Evolutionary conservation across 805 yeast genomes (phyloP).

Genomic region (Blastobotrys terrestris): DNA sequence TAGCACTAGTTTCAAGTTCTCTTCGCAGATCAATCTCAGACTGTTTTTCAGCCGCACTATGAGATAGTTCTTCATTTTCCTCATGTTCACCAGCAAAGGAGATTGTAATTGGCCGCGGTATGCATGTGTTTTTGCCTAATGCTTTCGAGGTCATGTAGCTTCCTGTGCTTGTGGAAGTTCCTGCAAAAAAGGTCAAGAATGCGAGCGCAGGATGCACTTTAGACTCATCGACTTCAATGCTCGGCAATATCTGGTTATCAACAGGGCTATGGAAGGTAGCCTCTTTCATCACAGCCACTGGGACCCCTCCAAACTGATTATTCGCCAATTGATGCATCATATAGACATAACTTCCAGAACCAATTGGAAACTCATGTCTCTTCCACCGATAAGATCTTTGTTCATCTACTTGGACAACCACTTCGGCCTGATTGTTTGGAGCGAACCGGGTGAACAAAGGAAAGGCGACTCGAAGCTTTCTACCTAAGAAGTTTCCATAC

Average conservation of each 20-base stretch:
- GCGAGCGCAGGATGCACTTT: conserved; percentile 21
- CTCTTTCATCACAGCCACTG: conserved; percentile 17
- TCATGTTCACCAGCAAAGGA: neutral
- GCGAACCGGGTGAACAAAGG: neutral
- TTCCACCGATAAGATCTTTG: conserved; percentile 11
- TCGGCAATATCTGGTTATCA: conserved; percentile 18
- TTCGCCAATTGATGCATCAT: conserved; percentile 17
- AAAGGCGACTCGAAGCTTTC: neutral
- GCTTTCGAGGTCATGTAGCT: neutral
- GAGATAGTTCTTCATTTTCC: neutral
- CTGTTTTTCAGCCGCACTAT: neutral
- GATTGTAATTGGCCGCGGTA: neutral
- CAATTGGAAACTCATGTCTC: conserved; percentile 9
- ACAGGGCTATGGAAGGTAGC: conserved; percentile 21
- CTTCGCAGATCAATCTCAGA: neutral
- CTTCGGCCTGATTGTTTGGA: neutral
- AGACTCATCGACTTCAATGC: conserved; percentile 23
- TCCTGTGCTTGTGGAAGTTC: conserved; percentile 13
- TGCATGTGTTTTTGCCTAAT: neutral
- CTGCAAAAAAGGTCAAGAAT: conserved; percentile 22
- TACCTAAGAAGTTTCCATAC: neutral
- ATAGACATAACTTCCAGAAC: conserved; percentile 10
- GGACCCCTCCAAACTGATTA: conserved; percentile 3
- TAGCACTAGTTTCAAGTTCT: neutral
- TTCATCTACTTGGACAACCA: conserved; percentile 5